phyloP scores from a whole-genome alignment of 2,329 filamentous ascomycete species.

The Tolypocladium tundrense region DNA sequence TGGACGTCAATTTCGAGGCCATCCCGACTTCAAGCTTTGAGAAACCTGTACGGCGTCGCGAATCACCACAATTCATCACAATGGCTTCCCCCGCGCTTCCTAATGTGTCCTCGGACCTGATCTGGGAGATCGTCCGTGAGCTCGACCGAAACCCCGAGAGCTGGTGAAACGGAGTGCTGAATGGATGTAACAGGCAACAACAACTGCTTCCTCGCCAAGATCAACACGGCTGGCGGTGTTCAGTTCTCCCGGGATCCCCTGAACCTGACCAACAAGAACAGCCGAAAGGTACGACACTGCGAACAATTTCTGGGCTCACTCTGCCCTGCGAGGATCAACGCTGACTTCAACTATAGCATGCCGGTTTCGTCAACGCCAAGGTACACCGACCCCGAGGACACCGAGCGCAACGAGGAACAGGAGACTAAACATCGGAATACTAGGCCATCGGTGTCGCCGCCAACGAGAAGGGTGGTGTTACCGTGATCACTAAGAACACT shows the following conservation, averaged over 20 bases:
- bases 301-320: background rate
- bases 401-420: background rate
- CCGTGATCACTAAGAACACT: constrained; percentile 77
- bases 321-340: background rate
- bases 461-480: constrained; percentile 68
- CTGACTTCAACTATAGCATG: constrained; percentile 52
- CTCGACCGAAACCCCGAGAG: constrained; percentile 25
- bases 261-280: constrained; percentile 87
- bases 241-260: constrained; percentile 92
- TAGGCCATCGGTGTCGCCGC: constrained; percentile 75
- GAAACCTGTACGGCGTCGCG: constrained; percentile 9
- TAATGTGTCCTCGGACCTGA: constrained; percentile 79
- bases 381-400: constrained; percentile 35
- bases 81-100: constrained; percentile 47
- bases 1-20: constrained; percentile 13
- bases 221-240: constrained; percentile 65
- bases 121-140: constrained; percentile 95
- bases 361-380: constrained; percentile 90
- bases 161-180: background rate
- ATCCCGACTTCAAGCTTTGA: background rate
- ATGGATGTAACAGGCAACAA: constrained; percentile 53
- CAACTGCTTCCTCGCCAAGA: constrained; percentile 90
- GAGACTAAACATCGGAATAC: constrained; percentile 12
- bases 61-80: constrained; percentile 32
- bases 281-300: constrained; percentile 60